Evolutionary conservation across 768 basidiomycete genomes (phyloP).

Genomic region (Rhizopogon vinicolor): DNA sequence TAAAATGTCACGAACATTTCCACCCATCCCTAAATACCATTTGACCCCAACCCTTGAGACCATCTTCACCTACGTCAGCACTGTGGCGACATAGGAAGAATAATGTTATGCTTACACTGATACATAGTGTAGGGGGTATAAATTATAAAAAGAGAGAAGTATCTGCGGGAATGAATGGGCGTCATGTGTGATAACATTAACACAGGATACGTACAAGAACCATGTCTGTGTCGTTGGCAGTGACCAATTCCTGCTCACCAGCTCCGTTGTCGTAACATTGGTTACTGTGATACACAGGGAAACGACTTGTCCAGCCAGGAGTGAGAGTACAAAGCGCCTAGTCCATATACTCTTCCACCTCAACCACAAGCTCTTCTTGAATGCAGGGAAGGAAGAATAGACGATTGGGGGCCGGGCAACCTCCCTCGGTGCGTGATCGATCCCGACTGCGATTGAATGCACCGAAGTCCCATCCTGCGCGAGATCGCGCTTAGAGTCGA

Average conservation of each 20-base stretch:
- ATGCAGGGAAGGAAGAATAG: slow-evolving; percentile 55
- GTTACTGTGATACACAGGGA: slow-evolving; percentile 89
- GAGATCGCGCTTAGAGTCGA: slow-evolving; percentile 20
- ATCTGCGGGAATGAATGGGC: slow-evolving; percentile 37
- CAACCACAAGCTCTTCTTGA: slow-evolving; percentile 45
- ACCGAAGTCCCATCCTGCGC: slow-evolving; percentile 8
- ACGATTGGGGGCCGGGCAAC: slow-evolving; percentile 54
- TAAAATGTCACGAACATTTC: slow-evolving; percentile 58
- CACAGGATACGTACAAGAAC: slow-evolving; percentile 58
- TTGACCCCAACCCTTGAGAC: slow-evolving; percentile 78
- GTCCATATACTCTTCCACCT: slow-evolving; percentile 81
- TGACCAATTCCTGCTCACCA: slow-evolving; percentile 63
- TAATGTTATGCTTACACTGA: slow-evolving; percentile 49
- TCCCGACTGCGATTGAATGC: background rate
- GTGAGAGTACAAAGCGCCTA: slow-evolving; percentile 58
- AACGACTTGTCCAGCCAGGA: slow-evolving; percentile 77
- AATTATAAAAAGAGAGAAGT: slow-evolving; percentile 66
- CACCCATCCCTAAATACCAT: slow-evolving; percentile 74
- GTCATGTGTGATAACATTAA: background rate
- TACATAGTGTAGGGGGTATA: slow-evolving; percentile 92
- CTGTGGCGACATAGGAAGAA: background rate
- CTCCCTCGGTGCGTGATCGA: background rate
- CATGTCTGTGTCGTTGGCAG: slow-evolving; percentile 80
- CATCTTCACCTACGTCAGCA: slow-evolving; percentile 43
- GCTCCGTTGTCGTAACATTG: slow-evolving; percentile 80